phyloP scores from a whole-genome alignment of 352 stramenopile genomes.

The Pythium apleroticum region DNA sequence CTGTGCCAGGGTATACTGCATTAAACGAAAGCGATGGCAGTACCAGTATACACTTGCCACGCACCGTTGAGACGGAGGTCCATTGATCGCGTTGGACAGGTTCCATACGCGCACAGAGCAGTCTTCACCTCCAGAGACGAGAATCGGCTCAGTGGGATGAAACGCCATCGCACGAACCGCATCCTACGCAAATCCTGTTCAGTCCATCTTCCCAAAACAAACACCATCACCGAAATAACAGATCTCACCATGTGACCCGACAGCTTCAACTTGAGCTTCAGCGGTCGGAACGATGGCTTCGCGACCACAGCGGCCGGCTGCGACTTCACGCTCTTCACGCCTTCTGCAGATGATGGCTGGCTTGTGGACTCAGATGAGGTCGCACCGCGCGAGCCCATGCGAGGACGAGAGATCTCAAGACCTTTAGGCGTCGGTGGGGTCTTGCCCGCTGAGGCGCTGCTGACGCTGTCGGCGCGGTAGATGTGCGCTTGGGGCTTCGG shows the following conservation, averaged over 20 bases:
- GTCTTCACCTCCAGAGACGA: conserved; percentile 85
- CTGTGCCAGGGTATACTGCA: conserved; percentile 22
- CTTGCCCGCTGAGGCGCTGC: conserved; percentile 37
- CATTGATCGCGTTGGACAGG: conserved; percentile 52
- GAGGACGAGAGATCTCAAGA: conserved; percentile 75
- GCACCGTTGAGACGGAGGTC: conserved; percentile 64
- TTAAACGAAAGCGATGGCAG: conserved; percentile 6
- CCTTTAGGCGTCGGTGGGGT: conserved; percentile 44
- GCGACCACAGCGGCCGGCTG: conserved; percentile 45
- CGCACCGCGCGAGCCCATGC: conserved; percentile 62
- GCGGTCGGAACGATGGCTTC: conserved; percentile 64
- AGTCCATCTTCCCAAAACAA: neutral
- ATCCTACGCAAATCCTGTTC: conserved; percentile 39
- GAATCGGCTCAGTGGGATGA: conserved; percentile 76
- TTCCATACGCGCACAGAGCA: conserved; percentile 88
- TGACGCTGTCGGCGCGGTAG: conserved; percentile 59
- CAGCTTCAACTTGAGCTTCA: conserved; percentile 88
- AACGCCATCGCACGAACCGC: conserved; percentile 74
- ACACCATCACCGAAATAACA: conserved; percentile 1
- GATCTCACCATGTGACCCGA: conserved; percentile 73
- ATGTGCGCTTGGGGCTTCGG: conserved; percentile 40
- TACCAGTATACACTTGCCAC: neutral
- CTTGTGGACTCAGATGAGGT: neutral
- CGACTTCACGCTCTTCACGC: conserved; percentile 41
- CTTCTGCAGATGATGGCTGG: conserved; percentile 26